phyloP scores from a whole-genome alignment of 257 asterid species.

The Solanum ossicruentum region DNA sequence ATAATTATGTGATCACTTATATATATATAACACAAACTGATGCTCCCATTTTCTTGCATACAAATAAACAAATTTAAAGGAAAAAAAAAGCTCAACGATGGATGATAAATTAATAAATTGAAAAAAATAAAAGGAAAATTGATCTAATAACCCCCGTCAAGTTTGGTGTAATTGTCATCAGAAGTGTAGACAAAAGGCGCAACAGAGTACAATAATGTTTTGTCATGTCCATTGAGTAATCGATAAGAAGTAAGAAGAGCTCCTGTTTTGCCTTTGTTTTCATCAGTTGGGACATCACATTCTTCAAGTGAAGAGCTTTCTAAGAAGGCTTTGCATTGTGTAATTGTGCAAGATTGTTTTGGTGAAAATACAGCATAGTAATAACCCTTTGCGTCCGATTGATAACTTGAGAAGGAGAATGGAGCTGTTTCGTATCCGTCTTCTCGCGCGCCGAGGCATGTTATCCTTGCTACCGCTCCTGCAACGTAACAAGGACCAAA shows the following conservation, averaged over 20 bases:
- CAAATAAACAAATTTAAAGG: background rate
- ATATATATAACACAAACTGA: too few relatives aligned
- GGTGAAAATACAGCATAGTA: constrained; percentile 30
- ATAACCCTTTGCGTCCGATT: constrained; percentile 42
- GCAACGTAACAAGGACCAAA: background rate
- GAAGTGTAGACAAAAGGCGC: constrained; percentile 26
- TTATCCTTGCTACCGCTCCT: constrained; percentile 39
- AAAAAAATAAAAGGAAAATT: background rate
- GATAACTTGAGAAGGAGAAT: constrained; percentile 30
- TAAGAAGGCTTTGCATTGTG: constrained; percentile 43
- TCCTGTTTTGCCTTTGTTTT: constrained; percentile 19
- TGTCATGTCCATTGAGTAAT: constrained; percentile 1
- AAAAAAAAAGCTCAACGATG: background rate
- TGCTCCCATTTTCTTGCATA: background rate
- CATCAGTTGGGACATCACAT: constrained; percentile 20
- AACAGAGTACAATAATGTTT: constrained; percentile 25
- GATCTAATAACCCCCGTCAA: background rate
- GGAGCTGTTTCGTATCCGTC: constrained; percentile 49
- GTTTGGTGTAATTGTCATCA: background rate
- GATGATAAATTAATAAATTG: background rate
- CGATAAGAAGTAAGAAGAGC: constrained; percentile 22
- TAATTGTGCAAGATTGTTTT: constrained; percentile 5
- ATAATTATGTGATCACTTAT: background rate
- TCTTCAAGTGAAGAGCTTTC: constrained; percentile 25
- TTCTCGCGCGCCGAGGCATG: constrained; percentile 36